A percentile compares a stretch with the other conserved stretches of the same genome.
These are phyloP conservation scores for Thermoascus crustaceus DNA, from an alignment of 2,329 filamentous ascomycete species.

Conservation along the genomic window DNA sequence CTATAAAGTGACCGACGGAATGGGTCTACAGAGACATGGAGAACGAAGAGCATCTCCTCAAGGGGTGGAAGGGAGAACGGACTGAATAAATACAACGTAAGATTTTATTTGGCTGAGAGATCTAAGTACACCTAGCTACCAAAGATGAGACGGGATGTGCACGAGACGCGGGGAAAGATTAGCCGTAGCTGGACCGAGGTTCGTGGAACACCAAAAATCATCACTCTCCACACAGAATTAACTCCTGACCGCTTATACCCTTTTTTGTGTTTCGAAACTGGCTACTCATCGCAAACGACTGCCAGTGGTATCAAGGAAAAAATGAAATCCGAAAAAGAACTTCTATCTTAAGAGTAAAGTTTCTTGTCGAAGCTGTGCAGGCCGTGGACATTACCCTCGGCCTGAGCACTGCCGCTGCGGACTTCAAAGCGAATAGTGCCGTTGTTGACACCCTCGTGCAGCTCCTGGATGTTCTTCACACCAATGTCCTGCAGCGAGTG, in stretches of 20 bases:
- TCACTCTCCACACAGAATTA: slow-evolving; percentile 1
- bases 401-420: slow-evolving; percentile 84
- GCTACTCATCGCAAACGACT: background rate
- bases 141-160: background rate
- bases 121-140: background rate
- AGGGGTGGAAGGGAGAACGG: background rate
- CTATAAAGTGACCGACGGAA: background rate
- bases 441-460: slow-evolving; percentile 65
- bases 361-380: slow-evolving; percentile 99
- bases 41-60: background rate
- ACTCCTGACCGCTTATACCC: background rate
- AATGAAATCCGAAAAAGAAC: slow-evolving; percentile 13
- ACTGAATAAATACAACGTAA: background rate
- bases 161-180: slow-evolving; percentile 1
- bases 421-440: slow-evolving; percentile 87
- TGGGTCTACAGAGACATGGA: background rate
- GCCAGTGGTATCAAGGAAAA: slow-evolving; percentile 7
- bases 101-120: background rate
- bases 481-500: slow-evolving; percentile 97
- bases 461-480: slow-evolving; percentile 65
- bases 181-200: background rate
- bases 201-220: background rate
- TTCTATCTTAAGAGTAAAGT: slow-evolving; percentile 67
- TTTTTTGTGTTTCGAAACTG: background rate
- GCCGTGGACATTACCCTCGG: slow-evolving; percentile 90